These are phyloP conservation scores for Triticum monococcum DNA, from an alignment of 176 grass and related monocot genomes.

Conservation along the genomic window DNA sequence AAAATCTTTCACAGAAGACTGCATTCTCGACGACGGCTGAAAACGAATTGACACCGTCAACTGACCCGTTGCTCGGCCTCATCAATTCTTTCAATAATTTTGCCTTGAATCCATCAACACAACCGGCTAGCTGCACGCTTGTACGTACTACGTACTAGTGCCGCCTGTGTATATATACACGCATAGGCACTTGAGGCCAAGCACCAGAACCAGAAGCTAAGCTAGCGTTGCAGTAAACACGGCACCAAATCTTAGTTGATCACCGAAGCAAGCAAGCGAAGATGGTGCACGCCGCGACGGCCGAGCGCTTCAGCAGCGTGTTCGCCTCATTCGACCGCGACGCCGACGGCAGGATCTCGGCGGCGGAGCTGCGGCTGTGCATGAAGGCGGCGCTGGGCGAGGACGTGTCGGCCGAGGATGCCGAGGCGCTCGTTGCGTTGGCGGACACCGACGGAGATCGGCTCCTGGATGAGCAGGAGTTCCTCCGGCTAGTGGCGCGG, in stretches of 20 bases:
- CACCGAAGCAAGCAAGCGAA: not conserved
- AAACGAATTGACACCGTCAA: not conserved
- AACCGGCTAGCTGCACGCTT: not conserved
- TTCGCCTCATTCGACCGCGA: slow-evolving; percentile 27
- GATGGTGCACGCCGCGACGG: not conserved
- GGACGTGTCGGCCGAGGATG: slow-evolving; percentile 23
- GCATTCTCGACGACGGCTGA: not conserved
- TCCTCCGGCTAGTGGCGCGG: not conserved
- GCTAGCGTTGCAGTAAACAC: not conserved
- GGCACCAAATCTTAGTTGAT: not conserved
- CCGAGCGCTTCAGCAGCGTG: not conserved
- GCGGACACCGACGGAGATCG: slow-evolving; percentile 25
- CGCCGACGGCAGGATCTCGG: slow-evolving; percentile 34
- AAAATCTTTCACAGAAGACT: not conserved
- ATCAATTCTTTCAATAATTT: not conserved
- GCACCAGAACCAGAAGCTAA: not conserved
- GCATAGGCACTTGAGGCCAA: not conserved
- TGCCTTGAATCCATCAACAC: slow-evolving; percentile 13
- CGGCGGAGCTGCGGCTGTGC: slow-evolving; percentile 16
- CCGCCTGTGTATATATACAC: not conserved
- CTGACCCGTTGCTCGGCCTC: not conserved
- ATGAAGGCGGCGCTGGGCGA: slow-evolving; percentile 7
- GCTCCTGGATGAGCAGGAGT: slow-evolving; percentile 27
- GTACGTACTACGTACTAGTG: too few species aligned
- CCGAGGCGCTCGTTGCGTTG: not conserved